Conservation (phyloP, 768 basidiomycete genomes). For the Nevesoporus exiguus region DNA sequence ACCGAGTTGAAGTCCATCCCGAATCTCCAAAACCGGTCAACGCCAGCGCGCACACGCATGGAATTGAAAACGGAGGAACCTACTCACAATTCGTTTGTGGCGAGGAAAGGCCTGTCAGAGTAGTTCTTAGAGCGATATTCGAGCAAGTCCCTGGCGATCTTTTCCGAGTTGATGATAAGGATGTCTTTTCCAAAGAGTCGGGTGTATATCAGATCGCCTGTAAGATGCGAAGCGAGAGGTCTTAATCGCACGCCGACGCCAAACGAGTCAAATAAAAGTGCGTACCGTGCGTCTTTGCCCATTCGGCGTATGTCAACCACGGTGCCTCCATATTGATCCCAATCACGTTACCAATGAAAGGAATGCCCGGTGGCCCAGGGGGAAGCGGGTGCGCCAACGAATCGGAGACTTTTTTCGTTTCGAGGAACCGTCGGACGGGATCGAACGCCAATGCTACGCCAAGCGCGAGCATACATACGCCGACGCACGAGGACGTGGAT, state of each 20-base stretch:
- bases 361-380: conserved; percentile 36
- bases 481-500: neutral
- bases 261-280: too few relatives aligned
- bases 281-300: conserved; percentile 35
- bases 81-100: conserved; percentile 15
- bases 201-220: conserved; percentile 45
- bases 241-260: neutral
- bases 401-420: neutral
- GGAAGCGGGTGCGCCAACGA: conserved; percentile 16
- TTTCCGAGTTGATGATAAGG: conserved; percentile 43
- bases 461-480: neutral
- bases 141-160: conserved; percentile 43
- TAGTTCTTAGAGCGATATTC: conserved; percentile 45
- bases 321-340: conserved; percentile 32
- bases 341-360: conserved; percentile 37
- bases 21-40: conserved; percentile 1
- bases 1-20: conserved; percentile 17
- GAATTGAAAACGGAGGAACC: too few relatives aligned
- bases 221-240: too few relatives aligned
- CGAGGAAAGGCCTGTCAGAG: conserved; percentile 43
- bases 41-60: neutral
- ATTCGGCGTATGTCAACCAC: conserved; percentile 37
- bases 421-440: neutral
- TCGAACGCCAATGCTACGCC: neutral
- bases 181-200: conserved; percentile 42